Conservation (phyloP, 768 basidiomycete genomes). For the Panaeolus cyanescens region DNA sequence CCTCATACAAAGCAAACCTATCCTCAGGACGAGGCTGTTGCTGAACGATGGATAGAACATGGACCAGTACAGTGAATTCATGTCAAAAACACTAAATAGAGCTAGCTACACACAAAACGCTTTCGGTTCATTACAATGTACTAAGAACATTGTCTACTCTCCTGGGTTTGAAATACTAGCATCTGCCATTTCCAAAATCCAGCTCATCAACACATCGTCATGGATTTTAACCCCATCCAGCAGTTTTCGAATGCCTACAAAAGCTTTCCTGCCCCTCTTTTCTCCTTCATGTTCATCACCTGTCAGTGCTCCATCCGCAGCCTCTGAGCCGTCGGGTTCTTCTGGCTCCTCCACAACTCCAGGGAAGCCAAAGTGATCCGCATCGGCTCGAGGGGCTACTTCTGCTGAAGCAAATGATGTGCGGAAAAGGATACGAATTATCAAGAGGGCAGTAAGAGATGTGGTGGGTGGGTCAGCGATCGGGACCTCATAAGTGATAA, state of each 20-base stretch:
- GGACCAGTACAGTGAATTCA: constrained; percentile 4
- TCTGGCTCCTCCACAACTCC: constrained; percentile 78
- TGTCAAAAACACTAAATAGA: not conserved
- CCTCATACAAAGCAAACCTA: constrained; percentile 42
- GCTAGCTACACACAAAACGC: not conserved
- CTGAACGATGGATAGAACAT: constrained; percentile 33
- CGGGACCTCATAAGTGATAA: constrained; percentile 60
- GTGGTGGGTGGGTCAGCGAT: constrained; percentile 66
- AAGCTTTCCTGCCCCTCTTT: constrained; percentile 70
- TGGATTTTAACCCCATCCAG: constrained; percentile 67
- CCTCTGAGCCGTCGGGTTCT: constrained; percentile 53
- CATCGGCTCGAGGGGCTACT: constrained; percentile 67
- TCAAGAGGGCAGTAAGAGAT: constrained; percentile 79
- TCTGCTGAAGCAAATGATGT: constrained; percentile 76
- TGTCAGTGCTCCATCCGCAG: constrained; percentile 48
- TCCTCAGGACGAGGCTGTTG: constrained; percentile 48
- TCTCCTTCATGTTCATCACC: constrained; percentile 68
- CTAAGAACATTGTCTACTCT: not conserved
- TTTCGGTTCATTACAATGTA: not conserved
- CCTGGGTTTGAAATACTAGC: constrained; percentile 7
- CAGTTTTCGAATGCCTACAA: constrained; percentile 57
- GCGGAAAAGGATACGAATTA: constrained; percentile 83
- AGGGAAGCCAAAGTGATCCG: constrained; percentile 90
- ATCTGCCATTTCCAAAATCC: constrained; percentile 43
- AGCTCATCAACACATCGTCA: constrained; percentile 53